Percentiles rank a stretch among this genome's conserved stretches.
These are phyloP conservation scores for Phoenix roebelenii DNA, from an alignment of 176 grass and related monocot species.

Conservation along the genomic window DNA sequence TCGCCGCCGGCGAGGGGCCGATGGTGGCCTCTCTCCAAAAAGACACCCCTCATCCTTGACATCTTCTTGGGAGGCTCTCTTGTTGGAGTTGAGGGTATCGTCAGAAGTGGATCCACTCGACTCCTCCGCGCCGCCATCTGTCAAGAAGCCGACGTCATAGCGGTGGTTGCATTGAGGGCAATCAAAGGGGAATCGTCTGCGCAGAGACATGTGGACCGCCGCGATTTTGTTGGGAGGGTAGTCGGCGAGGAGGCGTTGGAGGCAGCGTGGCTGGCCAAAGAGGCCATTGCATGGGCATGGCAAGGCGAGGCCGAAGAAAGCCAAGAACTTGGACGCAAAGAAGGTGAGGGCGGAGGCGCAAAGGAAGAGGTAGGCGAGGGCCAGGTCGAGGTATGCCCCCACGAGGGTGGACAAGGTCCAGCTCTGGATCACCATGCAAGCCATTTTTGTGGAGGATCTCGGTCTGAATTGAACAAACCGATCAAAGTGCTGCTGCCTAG, in stretches of 20 bases:
- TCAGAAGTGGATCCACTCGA: not conserved
- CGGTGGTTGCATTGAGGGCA: not conserved
- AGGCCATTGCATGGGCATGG: constrained; percentile 52
- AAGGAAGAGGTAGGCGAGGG: constrained; percentile 49
- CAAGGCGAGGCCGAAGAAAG: constrained; percentile 15
- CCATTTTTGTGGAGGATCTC: too few relatives aligned
- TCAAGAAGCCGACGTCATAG: not conserved
- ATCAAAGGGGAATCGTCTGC: not conserved
- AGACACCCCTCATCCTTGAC: constrained; percentile 1
- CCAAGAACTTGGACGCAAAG: constrained; percentile 12
- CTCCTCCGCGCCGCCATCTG: not conserved
- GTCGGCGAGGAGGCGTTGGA: constrained; percentile 19
- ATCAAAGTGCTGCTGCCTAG: too few relatives aligned
- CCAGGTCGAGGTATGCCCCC: constrained; percentile 40
- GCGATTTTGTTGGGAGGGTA: not conserved
- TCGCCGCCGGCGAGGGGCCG: not conserved
- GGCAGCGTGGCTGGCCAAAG: constrained; percentile 26
- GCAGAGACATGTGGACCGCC: not conserved
- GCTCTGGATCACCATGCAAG: not conserved
- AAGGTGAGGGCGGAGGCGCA: constrained; percentile 28
- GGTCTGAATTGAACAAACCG: too few relatives aligned
- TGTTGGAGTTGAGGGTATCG: not conserved
- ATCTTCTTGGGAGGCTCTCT: not conserved
- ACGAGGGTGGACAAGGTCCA: constrained; percentile 42
- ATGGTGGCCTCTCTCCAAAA: not conserved